Evolutionary conservation across 2,329 filamentous ascomycete species (phyloP).

Genomic region (Exophiala calicioides): DNA sequence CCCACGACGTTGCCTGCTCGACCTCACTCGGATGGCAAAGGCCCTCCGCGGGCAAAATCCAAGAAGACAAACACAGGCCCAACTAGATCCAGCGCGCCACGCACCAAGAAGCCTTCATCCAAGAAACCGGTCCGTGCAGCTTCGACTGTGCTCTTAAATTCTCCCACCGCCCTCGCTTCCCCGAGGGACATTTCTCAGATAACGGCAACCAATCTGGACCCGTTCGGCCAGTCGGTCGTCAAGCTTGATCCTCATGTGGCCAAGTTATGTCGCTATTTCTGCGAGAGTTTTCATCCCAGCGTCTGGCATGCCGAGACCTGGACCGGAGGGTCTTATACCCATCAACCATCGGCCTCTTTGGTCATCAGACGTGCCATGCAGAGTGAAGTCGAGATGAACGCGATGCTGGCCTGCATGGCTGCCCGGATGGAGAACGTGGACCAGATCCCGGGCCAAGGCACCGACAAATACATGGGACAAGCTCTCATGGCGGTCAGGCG

Average conservation of each 20-base stretch:
- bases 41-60: background rate
- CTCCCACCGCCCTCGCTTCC: constrained; percentile 2
- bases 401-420: constrained; percentile 29
- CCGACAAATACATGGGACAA: constrained; percentile 27
- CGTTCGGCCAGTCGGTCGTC: constrained; percentile 26
- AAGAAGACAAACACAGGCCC: too few relatives aligned
- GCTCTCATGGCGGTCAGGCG: constrained; percentile 23
- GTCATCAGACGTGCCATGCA: constrained; percentile 26
- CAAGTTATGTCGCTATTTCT: constrained; percentile 26
- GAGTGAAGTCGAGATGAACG: constrained; percentile 30
- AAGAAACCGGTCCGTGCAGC: too few relatives aligned
- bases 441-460: constrained; percentile 20
- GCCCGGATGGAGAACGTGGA: constrained; percentile 28
- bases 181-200: constrained; percentile 26
- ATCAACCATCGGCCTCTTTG: constrained; percentile 20
- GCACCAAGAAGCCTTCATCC: too few relatives aligned
- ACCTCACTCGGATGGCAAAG: constrained; percentile 3
- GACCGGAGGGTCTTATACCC: constrained; percentile 23
- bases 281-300: constrained; percentile 27
- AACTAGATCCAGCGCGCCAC: too few relatives aligned
- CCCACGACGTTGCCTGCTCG: constrained; percentile 9
- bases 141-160: constrained; percentile 14
- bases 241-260: constrained; percentile 25
- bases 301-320: constrained; percentile 28
- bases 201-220: constrained; percentile 20